Evolutionary conservation across 768 basidiomycete species (phyloP).

Genomic region (Lentinula guzmanii): DNA sequence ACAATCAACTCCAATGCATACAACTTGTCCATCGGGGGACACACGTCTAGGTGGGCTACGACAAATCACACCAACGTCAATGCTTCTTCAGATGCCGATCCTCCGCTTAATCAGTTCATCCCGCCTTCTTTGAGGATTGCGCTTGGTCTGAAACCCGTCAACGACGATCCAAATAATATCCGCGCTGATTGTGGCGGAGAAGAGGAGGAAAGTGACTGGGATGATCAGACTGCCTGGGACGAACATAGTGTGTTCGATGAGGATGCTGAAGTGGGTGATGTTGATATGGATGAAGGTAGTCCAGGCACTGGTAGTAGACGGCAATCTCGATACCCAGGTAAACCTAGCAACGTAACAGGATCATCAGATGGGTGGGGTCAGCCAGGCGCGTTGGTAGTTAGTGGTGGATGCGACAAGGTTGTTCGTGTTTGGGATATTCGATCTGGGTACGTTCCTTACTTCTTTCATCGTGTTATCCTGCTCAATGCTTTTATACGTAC

Average conservation of each 20-base stretch:
- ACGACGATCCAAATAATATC: conserved; percentile 7
- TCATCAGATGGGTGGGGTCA: conserved; percentile 89
- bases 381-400: conserved; percentile 74
- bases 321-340: conserved; percentile 16
- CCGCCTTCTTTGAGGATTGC: conserved; percentile 39
- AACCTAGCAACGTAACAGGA: conserved; percentile 49
- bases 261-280: conserved; percentile 7
- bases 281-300: neutral
- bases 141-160: conserved; percentile 31
- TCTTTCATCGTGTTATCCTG: neutral
- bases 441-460: conserved; percentile 57
- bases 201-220: conserved; percentile 11
- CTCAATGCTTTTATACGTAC: too few species aligned
- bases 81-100: neutral
- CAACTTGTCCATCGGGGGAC: neutral
- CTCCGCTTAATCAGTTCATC: conserved; percentile 20
- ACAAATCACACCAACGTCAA: neutral
- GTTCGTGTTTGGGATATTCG: conserved; percentile 90
- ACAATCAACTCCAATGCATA: neutral
- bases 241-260: conserved; percentile 12
- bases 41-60: neutral
- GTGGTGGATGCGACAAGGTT: conserved; percentile 88
- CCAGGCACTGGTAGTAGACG: neutral
- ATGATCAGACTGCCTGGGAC: conserved; percentile 1
- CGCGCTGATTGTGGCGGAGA: conserved; percentile 5